Conservation (phyloP, 495 filamentous ascomycete species). For the Lindgomyces ingoldianus region DNA sequence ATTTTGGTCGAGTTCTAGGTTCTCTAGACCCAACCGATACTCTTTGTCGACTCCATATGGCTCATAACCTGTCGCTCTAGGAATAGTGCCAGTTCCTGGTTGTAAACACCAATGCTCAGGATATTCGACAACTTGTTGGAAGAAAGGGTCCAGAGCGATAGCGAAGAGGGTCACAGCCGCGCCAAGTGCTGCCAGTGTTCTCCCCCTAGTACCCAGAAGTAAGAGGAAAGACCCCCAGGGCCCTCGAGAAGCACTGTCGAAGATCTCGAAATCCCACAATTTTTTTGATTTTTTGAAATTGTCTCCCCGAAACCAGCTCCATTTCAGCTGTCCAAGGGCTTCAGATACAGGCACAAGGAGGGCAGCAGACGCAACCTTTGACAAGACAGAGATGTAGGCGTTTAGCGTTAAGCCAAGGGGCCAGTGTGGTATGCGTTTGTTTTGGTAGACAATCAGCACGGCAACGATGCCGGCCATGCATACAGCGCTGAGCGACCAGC, state of each 20-base stretch:
- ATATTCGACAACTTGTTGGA: conserved; percentile 28
- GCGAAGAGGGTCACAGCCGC: conserved; percentile 23
- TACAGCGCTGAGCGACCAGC: conserved; percentile 23
- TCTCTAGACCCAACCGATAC: background rate
- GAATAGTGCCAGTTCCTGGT: conserved; percentile 10
- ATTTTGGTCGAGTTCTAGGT: background rate
- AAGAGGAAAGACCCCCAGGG: conserved; percentile 32
- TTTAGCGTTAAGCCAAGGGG: conserved; percentile 16
- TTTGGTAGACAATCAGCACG: conserved; percentile 13
- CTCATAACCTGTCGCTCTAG: conserved; percentile 1
- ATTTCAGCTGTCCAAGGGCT: conserved; percentile 35
- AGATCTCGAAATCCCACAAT: conserved; percentile 35
- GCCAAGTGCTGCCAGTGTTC: conserved; percentile 24
- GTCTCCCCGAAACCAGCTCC: conserved; percentile 31
- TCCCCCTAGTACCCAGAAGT: conserved; percentile 19
- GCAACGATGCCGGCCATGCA: conserved; percentile 23
- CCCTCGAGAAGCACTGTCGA: conserved; percentile 32
- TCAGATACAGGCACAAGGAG: conserved; percentile 27
- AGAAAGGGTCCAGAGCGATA: conserved; percentile 31
- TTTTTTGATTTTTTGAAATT: too few species aligned
- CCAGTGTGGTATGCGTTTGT: conserved; percentile 9
- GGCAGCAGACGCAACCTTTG: conserved; percentile 20
- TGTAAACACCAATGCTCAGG: conserved; percentile 6
- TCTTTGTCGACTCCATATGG: background rate
- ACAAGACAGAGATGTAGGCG: too few species aligned